A percentile compares a stretch with the other conserved stretches of the same genome.
phyloP scores from a whole-genome alignment of 1,139 yeast genomes.

The Kodamaea arcana region DNA sequence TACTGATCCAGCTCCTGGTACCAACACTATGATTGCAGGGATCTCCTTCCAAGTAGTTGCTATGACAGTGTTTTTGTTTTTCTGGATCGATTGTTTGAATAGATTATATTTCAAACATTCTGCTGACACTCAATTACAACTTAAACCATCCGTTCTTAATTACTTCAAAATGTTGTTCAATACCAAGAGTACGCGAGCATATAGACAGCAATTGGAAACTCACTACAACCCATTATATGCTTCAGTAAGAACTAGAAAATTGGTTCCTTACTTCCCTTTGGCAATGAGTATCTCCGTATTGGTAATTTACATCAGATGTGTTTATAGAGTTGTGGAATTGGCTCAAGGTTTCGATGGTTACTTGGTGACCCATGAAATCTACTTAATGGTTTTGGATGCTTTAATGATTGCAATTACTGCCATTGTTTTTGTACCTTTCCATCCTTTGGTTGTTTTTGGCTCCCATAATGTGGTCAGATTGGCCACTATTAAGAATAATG shows the following conservation, averaged over 20 bases:
- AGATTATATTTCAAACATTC: slow-evolving; percentile 38
- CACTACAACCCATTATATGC: slow-evolving; percentile 38
- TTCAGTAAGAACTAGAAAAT: slow-evolving; percentile 34
- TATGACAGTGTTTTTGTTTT: slow-evolving; percentile 57
- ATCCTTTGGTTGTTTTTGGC: slow-evolving; percentile 64
- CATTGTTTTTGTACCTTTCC: slow-evolving; percentile 47
- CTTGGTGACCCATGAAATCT: slow-evolving; percentile 66
- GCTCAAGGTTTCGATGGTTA: slow-evolving; percentile 75
- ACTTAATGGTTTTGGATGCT: slow-evolving; percentile 74
- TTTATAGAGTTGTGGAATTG: slow-evolving; percentile 78
- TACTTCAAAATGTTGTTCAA: slow-evolving; percentile 30
- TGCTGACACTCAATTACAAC: slow-evolving; percentile 9
- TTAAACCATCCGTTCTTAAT: slow-evolving; percentile 24
- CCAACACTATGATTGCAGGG: slow-evolving; percentile 79
- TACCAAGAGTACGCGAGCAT: slow-evolving; percentile 19
- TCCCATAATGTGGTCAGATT: slow-evolving; percentile 29
- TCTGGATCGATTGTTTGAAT: slow-evolving; percentile 54
- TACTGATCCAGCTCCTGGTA: slow-evolving; percentile 48
- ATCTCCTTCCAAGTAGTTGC: slow-evolving; percentile 73
- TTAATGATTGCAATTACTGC: slow-evolving; percentile 55
- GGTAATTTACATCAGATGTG: slow-evolving; percentile 65
- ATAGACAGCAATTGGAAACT: slow-evolving; percentile 23
- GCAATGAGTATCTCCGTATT: slow-evolving; percentile 53
- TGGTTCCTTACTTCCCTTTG: slow-evolving; percentile 47
- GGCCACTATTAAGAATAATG: slow-evolving; percentile 31